Base-by-base conservation (phyloP, 441 rosid species). In the Isatis lusitanica region DNA sequence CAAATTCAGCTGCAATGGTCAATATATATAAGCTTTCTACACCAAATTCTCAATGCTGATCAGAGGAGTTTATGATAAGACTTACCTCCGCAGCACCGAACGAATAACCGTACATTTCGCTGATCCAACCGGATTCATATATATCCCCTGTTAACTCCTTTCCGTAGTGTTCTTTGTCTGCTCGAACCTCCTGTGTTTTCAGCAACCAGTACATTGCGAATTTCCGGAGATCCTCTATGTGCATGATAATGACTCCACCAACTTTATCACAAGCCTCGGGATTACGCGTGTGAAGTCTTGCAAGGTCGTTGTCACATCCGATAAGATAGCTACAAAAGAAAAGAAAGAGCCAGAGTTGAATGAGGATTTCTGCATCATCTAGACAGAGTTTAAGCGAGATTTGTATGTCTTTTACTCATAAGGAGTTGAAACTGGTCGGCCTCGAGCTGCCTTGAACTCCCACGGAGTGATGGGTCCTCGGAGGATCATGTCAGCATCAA, bases 101-200 rank as follows among this genome's bases (percentile, higher is more conserved):
- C 33, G 99, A 91, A 82, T 95, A 95, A 58, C 99, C 99, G 64
- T 95, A 95, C 99, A 95, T 95, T 79, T 95, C 99, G 69, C 98
- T 93, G 70, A 95, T 95, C 99, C 99, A 95, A 59, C 99, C 99
- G 52, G 98, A 90, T 66, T 82, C 82, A 76, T 85, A 95, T 78
- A 93, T 81, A 75, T 95, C 99, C 57, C 99, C 99, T 2, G 99
- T 90, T 78, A 95, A 79, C 77, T 95, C 91, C 76, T 83, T 87
- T 15, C 88, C 88, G 69, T 93, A 95, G 83, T 95, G 99, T 72
- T 84, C 97, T 86, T 80, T 95, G 80, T 95, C 99, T 9, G 98
- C 96, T 30, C 97, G 88, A 48, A 95, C 97, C 88, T 95, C 97
- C 84, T 95, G 97, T 1, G 98, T 85, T 85, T 95, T 95, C 65